A percentile compares a stretch with the other conserved stretches of the same genome.
Conservation (phyloP, 2,329 filamentous ascomycete genomes). For the Cladosporium sp. region DNA sequence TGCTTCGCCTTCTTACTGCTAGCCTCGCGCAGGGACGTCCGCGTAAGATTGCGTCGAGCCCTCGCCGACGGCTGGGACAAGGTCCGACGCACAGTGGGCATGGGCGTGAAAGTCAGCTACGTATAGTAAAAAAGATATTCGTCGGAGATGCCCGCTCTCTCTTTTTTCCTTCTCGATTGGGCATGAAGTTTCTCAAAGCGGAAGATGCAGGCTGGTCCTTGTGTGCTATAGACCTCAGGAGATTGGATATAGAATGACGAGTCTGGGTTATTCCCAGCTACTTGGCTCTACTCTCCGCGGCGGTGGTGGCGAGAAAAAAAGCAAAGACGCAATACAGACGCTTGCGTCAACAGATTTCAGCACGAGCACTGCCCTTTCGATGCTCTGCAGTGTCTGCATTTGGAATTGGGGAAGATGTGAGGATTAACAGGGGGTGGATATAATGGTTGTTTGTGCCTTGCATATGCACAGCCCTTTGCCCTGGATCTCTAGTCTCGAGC, state of each 20-base stretch:
- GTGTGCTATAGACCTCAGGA: slow-evolving; percentile 1
- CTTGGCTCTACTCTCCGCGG: not conserved
- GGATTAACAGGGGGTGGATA: not conserved
- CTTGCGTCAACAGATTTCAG: not conserved
- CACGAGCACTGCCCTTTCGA: not conserved
- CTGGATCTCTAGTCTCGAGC: not conserved
- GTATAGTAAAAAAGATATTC: slow-evolving; percentile 51
- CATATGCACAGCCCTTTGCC: no score
- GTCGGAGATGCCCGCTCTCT: no score
- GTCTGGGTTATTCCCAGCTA: not conserved
- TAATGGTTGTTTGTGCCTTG: no score
- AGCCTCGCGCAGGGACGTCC: slow-evolving; percentile 68
- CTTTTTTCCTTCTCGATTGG: no score
- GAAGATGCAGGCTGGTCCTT: not conserved
- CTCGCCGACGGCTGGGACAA: slow-evolving; percentile 73
- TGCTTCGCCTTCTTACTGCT: slow-evolving; percentile 72
- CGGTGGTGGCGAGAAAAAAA: not conserved
- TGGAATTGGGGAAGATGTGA: not conserved
- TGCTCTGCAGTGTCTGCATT: not conserved
- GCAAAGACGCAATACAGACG: not conserved
- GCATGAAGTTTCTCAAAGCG: no score
- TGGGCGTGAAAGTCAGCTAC: slow-evolving; percentile 97
- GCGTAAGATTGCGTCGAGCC: slow-evolving; percentile 68
- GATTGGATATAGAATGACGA: slow-evolving; percentile 8
- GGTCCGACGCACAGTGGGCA: slow-evolving; percentile 77